Percentiles rank a stretch among this genome's conserved stretches.
These are phyloP conservation scores for Pythium periplocum DNA, from an alignment of 352 stramenopile species.

Conservation along the genomic window DNA sequence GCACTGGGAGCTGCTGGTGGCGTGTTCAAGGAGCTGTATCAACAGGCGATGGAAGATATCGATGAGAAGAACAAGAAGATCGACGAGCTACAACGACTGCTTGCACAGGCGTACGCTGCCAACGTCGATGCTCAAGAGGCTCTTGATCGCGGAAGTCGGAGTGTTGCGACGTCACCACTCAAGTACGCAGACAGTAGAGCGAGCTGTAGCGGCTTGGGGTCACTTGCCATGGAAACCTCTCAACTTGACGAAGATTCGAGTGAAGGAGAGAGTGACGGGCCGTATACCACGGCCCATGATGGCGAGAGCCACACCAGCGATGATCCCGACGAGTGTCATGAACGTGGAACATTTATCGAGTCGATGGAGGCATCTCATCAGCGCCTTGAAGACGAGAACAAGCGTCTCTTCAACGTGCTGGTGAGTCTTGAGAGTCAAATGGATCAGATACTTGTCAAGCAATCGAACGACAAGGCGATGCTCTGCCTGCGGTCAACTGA, in stretches of 20 bases:
- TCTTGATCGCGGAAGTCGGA: neutral
- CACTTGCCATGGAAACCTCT: no score
- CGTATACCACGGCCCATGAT: neutral
- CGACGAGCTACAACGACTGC: slow-evolving; percentile 46
- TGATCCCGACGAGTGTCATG: slow-evolving; percentile 3
- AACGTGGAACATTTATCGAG: slow-evolving; percentile 7
- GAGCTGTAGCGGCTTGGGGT: no score
- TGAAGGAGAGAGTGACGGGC: neutral
- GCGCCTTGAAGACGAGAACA: slow-evolving; percentile 44
- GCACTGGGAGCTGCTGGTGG: slow-evolving; percentile 15
- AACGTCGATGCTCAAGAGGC: slow-evolving; percentile 1
- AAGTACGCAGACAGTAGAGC: neutral
- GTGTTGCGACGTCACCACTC: neutral
- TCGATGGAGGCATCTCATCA: slow-evolving; percentile 35
- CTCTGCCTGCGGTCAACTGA: neutral
- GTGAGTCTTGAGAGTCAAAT: slow-evolving; percentile 42
- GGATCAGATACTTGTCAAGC: slow-evolving; percentile 37
- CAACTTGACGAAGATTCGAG: neutral
- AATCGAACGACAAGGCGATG: slow-evolving; percentile 21
- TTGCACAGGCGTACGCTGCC: slow-evolving; percentile 36
- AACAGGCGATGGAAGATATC: slow-evolving; percentile 59
- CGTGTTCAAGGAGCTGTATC: slow-evolving; percentile 67
- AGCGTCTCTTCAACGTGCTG: slow-evolving; percentile 37
- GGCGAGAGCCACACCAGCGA: neutral
- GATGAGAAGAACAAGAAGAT: slow-evolving; percentile 68